These are phyloP conservation scores for Avena insularis DNA, from an alignment of 176 grass and related monocot genomes.

Conservation along the genomic window DNA sequence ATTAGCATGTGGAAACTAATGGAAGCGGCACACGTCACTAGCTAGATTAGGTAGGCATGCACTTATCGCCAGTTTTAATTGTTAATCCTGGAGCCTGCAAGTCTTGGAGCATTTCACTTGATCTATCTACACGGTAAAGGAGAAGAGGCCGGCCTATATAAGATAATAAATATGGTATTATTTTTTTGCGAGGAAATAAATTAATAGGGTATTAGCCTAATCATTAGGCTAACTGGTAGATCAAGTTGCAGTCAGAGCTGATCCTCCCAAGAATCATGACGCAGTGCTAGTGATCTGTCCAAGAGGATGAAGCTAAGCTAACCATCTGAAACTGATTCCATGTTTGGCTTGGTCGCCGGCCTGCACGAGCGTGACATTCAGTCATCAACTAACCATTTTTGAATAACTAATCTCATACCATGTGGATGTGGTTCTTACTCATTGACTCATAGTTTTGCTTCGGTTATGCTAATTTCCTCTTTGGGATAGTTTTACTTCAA, in stretches of 20 bases:
- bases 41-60: constrained; percentile 25
- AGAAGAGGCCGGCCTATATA: neutral
- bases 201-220: neutral
- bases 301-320: neutral
- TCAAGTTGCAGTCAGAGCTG: neutral
- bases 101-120: neutral
- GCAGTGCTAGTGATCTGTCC: neutral
- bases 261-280: neutral
- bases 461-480: neutral
- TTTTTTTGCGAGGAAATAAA: neutral
- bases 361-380: neutral
- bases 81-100: constrained; percentile 27
- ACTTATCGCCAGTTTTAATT: constrained; percentile 15
- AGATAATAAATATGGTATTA: neutral
- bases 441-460: neutral
- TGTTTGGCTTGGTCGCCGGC: constrained; percentile 31
- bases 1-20: constrained; percentile 41
- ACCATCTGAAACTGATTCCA: neutral
- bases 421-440: neutral
- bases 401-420: neutral
- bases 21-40: constrained; percentile 38
- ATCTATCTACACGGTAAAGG: neutral
- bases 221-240: neutral
- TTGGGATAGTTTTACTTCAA: neutral
- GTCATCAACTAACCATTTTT: neutral